Evolutionary conservation across 768 basidiomycete species (phyloP), one percentile per base, ranked within the genome.

Genomic region (Mycena leptocephala): DNA sequence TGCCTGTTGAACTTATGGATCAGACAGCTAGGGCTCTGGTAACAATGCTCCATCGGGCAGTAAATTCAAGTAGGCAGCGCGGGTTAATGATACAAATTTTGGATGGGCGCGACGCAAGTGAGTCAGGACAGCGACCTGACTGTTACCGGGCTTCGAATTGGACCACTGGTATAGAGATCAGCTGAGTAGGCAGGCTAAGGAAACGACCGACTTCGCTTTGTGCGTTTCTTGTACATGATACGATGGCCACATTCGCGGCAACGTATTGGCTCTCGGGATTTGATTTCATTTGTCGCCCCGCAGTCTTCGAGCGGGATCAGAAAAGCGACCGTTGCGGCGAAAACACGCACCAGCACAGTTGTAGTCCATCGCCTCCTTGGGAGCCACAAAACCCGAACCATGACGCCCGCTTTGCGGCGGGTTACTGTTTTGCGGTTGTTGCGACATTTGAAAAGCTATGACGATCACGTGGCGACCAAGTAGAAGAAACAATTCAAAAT

Each of bases 181-280:
- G 64, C 24, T 53, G 59, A 41, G 67, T 55, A 63, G 58, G 18
- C 24, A 39, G 55, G 33, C 16, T 51, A 30, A 62, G 59, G 69
- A 59, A 33, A 46, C 43, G 37, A 88, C 97, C 83, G 80, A 99
- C 98, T 97, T 89, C 96, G 89, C 82, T 91, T 95, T 28, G 97
- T 98, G 81, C 98, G 89, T 85, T 97, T 98, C 87, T 99, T 99
- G 87, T 98, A 99, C 96, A 99, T 97, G 83, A 99, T 98, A 66
- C 98, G 93, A 85, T 99, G 98, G 4, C 98, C 98, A 81, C 98
- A 99, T 82, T 99, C 97, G 79, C 95, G 91, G 86, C 98, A 99
- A 71, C 98, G 94, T 78, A 99, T 97, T 53, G 96, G 96, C 83
- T 99, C 98, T 74, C 96, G 89, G 10, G 95, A 89, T 85, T 93